Evolutionary conservation across 164 flowering plant genomes (phyloP), one percentile per base, ranked within the genome.

Genomic region (Vitis amurensis): DNA sequence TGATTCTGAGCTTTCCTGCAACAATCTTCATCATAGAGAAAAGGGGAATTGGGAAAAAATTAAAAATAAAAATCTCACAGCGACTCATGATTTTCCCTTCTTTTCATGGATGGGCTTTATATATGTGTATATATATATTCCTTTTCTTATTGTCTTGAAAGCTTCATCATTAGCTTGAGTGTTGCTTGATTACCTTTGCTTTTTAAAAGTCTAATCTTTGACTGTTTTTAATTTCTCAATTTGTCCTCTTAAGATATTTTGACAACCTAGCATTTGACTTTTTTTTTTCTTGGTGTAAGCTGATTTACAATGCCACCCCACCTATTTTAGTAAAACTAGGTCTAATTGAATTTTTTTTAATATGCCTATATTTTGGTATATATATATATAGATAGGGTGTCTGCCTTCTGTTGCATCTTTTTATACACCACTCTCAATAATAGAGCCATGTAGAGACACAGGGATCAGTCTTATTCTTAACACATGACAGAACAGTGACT

Each of bases 1-100:
- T 80, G 79, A 74, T 85, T 73, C 64, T 71, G 71, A 73, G 70
- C 78, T 79, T 73, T 82, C 73, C 68, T 72, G 73, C 73, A 58
- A 72, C 71, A 64, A 69, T 19, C 65, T 66, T 76, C 75, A 73
- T 70, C 71, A 71, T 77, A 72, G 71, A 48, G 65, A 76, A 79
- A 69, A 64, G 17, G 11, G 49, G 62, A 57, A 47, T 47, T 55
- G 55, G 63, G 60, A 13, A 58, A 55, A 68, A 62, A 53, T 50
- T 19, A 7, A 55, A 70, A 73, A 51, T 51, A 7, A 61, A 68
- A 75, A 63, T 64, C 55, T 57, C 63, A 61, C 70, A 62, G 68
- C 30, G 73, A 73, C 68, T 77, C 73, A 79, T 85, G 71, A 77
- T 79, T 73, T 79, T 27, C 55, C 65, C 76, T 73, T 74, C 81